These are phyloP conservation scores for Aspergillus aculeatus DNA, from an alignment of 2,329 filamentous ascomycete species.

Conservation along the genomic window DNA sequence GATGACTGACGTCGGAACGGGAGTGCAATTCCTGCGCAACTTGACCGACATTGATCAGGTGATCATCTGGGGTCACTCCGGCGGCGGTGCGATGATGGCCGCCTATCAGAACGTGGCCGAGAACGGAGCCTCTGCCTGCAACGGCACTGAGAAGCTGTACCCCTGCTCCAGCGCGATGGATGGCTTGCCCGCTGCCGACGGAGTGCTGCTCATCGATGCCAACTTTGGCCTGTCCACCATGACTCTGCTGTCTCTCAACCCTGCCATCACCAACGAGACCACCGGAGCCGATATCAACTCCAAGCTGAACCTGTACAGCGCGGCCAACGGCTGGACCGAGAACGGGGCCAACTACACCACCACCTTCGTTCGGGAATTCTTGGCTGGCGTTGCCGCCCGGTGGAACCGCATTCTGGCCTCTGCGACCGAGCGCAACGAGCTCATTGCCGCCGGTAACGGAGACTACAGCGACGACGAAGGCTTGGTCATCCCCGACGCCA, in stretches of 20 bases:
- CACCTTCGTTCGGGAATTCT: neutral
- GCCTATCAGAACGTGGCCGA: neutral
- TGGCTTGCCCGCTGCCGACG: neutral
- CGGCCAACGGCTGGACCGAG: neutral
- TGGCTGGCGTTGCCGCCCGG: neutral
- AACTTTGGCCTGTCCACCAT: slow-evolving; percentile 1
- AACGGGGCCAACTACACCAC: neutral
- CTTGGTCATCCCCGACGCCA: neutral
- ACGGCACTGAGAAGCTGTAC: neutral
- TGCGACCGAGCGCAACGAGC: neutral
- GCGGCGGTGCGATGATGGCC: slow-evolving; percentile 1
- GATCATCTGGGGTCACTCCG: neutral
- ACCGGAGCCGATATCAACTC: neutral
- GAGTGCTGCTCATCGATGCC: neutral
- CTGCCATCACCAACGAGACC: neutral
- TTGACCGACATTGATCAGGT: neutral
- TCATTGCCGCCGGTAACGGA: neutral
- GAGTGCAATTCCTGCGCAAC: slow-evolving; percentile 1
- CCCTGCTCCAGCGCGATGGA: slow-evolving; percentile 1
- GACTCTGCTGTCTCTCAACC: neutral
- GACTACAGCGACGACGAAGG: slow-evolving; percentile 1
- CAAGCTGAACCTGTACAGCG: neutral
- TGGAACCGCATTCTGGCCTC: neutral
- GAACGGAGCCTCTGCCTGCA: slow-evolving; percentile 1
- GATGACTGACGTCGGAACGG: neutral